phyloP scores from a whole-genome alignment of 1,284 basidiomycete genomes.

The Tetrapyrgos nigripes region DNA sequence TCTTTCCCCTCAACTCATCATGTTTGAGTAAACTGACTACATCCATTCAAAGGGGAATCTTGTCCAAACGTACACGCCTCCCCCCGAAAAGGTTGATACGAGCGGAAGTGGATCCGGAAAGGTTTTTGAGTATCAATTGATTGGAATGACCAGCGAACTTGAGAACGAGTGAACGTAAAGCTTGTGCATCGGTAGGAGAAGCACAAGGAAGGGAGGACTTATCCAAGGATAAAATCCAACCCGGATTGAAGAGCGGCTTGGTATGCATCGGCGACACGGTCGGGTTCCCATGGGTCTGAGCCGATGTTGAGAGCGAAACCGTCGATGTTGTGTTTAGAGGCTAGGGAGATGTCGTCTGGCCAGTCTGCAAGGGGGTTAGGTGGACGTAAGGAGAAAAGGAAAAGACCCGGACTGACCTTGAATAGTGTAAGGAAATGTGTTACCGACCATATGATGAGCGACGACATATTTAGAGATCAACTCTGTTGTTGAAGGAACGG shows the following conservation, averaged over 20 bases:
- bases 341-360: conserved; percentile 61
- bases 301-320: conserved; percentile 76
- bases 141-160: conserved; percentile 64
- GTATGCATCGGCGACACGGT: conserved; percentile 71
- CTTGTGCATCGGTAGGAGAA: conserved; percentile 55
- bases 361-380: no score
- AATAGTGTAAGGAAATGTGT: no score
- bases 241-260: conserved; percentile 60
- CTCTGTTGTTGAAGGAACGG: conserved; percentile 98
- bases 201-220: conserved; percentile 73
- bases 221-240: conserved; percentile 74
- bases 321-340: conserved; percentile 65
- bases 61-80: conserved; percentile 77
- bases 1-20: conserved; percentile 52
- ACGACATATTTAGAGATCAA: conserved; percentile 86
- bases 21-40: conserved; percentile 62
- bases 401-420: no score
- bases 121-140: conserved; percentile 57
- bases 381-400: no score
- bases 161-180: conserved; percentile 66
- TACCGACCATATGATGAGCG: conserved; percentile 75
- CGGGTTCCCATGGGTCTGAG: conserved; percentile 68
- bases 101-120: conserved; percentile 56
- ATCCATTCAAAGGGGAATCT: conserved; percentile 54
- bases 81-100: conserved; percentile 82